Evolutionary conservation across 164 flowering plant species (phyloP).

Genomic region (Nymphaea thermarum): DNA sequence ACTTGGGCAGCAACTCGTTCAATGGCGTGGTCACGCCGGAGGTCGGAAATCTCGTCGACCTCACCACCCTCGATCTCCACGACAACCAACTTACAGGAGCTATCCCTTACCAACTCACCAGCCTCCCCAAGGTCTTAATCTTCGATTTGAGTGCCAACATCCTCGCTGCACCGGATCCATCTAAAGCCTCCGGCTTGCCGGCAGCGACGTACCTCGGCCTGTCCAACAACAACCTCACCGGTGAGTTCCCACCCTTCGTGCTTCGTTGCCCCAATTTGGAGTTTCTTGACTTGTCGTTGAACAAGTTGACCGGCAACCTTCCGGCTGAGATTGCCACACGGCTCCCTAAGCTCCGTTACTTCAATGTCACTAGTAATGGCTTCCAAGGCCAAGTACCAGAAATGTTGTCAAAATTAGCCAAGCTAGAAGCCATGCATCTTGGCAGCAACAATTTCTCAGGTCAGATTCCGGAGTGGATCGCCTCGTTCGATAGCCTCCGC

Average conservation of each 20-base stretch:
- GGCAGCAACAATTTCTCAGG: constrained; percentile 16
- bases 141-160: constrained; percentile 24
- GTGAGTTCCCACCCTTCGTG: constrained; percentile 28
- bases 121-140: constrained; percentile 22
- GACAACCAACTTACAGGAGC: constrained; percentile 22
- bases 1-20: constrained; percentile 26
- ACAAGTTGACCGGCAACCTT: constrained; percentile 18
- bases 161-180: constrained; percentile 15
- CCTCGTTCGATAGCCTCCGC: constrained; percentile 16
- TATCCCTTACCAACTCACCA: constrained; percentile 25
- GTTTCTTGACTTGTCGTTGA: constrained; percentile 24
- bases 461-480: constrained; percentile 18
- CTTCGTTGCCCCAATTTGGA: constrained; percentile 16
- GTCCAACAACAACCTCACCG: constrained; percentile 7
- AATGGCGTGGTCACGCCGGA: constrained; percentile 14
- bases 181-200: constrained; percentile 18
- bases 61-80: constrained; percentile 13
- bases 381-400: constrained; percentile 19
- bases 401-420: constrained; percentile 12
- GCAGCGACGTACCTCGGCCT: constrained; percentile 18
- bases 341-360: constrained; percentile 15
- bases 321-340: constrained; percentile 10
- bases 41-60: constrained; percentile 19
- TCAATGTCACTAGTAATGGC: constrained; percentile 19
- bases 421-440: constrained; percentile 14